phyloP scores from a whole-genome alignment of 768 basidiomycete species.

The Heimioporus sp. region DNA sequence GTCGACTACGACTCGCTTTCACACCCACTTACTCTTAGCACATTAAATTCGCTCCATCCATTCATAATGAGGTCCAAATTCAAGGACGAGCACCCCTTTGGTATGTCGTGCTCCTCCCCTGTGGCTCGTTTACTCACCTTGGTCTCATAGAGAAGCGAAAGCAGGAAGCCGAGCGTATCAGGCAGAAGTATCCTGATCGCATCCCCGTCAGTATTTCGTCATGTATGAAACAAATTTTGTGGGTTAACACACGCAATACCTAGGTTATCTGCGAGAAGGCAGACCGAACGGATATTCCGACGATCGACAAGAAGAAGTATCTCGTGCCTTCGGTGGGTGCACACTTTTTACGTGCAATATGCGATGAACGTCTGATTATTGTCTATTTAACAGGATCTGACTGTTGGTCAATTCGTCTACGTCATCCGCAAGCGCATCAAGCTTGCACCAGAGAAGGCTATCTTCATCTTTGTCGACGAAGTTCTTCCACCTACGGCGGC shows the following conservation, averaged over 20 bases:
- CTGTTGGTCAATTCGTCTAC: slow-evolving; percentile 98
- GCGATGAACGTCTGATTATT: slow-evolving; percentile 28
- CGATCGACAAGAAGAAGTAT: slow-evolving; percentile 99
- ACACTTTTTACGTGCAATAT: not conserved
- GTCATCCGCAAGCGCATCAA: slow-evolving; percentile 99
- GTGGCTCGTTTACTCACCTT: slow-evolving; percentile 33
- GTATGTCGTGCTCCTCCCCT: slow-evolving; percentile 42
- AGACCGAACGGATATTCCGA: slow-evolving; percentile 96
- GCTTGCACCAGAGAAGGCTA: slow-evolving; percentile 98
- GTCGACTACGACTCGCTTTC: slow-evolving; percentile 22
- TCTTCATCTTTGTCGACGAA: slow-evolving; percentile 99
- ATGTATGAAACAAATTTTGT: slow-evolving; percentile 1
- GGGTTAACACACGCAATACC: slow-evolving; percentile 9
- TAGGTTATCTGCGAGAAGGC: slow-evolving; percentile 99
- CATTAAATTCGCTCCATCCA: not conserved
- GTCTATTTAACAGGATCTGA: slow-evolving; percentile 66
- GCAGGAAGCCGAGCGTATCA: slow-evolving; percentile 96
- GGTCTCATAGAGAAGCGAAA: slow-evolving; percentile 88
- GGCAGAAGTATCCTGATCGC: slow-evolving; percentile 98
- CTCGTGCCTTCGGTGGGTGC: slow-evolving; percentile 88
- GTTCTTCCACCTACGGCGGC: slow-evolving; percentile 97
- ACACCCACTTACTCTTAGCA: slow-evolving; percentile 7
- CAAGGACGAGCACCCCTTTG: slow-evolving; percentile 99
- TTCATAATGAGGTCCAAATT: slow-evolving; percentile 85
- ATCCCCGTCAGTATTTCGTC: slow-evolving; percentile 71